Evolutionary conservation across 1,284 basidiomycete genomes (phyloP).

Genomic region (Leccinum fallax): DNA sequence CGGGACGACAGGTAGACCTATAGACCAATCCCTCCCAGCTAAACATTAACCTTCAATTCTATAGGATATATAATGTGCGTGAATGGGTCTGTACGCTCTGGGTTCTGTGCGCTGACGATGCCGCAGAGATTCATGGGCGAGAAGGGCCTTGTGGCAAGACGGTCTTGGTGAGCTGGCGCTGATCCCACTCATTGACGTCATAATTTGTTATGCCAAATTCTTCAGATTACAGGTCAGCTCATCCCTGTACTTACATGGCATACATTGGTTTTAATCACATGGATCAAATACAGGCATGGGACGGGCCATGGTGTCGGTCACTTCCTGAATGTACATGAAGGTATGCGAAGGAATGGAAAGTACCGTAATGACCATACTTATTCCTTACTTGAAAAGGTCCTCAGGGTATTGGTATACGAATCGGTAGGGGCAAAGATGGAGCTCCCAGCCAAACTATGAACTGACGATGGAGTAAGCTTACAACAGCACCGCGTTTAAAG

Average conservation of each 20-base stretch:
- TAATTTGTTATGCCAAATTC: conserved; percentile 1
- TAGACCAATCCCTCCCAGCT: neutral
- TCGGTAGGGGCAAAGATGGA: conserved; percentile 45
- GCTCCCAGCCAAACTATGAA: neutral
- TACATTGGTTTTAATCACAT: neutral
- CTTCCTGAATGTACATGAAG: conserved; percentile 94
- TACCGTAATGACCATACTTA: neutral
- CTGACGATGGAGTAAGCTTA: conserved; percentile 44
- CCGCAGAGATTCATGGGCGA: conserved; percentile 80
- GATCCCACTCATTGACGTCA: neutral
- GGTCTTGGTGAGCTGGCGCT: conserved; percentile 65
- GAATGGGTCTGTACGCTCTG: neutral
- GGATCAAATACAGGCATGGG: conserved; percentile 58
- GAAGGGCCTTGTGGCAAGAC: conserved; percentile 88
- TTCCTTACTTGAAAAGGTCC: conserved; percentile 51
- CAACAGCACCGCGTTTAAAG: conserved; percentile 71
- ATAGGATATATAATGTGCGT: conserved; percentile 61
- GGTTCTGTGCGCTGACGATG: conserved; percentile 13
- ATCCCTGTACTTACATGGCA: neutral
- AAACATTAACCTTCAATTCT: conserved; percentile 1
- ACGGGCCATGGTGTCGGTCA: conserved; percentile 96
- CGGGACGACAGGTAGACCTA: conserved; percentile 75
- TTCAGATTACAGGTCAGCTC: conserved; percentile 46
- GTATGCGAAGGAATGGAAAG: conserved; percentile 21
- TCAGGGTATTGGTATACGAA: conserved; percentile 83